A percentile compares a stretch with the other conserved stretches of the same genome.
Evolutionary conservation across 768 basidiomycete species (phyloP).

Genomic region (Collybia nuda): DNA sequence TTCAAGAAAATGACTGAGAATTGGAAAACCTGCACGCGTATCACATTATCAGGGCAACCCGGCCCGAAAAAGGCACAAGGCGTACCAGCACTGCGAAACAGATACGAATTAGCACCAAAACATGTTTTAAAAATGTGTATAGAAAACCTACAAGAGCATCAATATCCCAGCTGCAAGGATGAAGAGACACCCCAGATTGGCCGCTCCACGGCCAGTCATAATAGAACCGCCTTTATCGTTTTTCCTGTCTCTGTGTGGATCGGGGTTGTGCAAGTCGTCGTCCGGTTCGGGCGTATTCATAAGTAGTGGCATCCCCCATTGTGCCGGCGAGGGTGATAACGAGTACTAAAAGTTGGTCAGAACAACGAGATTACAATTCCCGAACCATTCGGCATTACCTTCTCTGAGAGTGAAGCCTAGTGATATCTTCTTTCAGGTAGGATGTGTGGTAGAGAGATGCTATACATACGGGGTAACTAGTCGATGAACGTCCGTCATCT

Average conservation of each 20-base stretch:
- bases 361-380: not conserved
- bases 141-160: slow-evolving; percentile 54
- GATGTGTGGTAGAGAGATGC: not conserved
- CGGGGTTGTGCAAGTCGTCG: slow-evolving; percentile 65
- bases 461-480: slow-evolving; percentile 15
- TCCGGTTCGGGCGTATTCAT: slow-evolving; percentile 53
- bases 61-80: slow-evolving; percentile 1
- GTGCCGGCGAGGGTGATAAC: slow-evolving; percentile 42
- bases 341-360: slow-evolving; percentile 28
- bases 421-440: not conserved
- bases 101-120: slow-evolving; percentile 2
- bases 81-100: slow-evolving; percentile 36
- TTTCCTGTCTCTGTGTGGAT: slow-evolving; percentile 51
- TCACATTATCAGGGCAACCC: slow-evolving; percentile 6
- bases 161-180: slow-evolving; percentile 48
- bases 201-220: slow-evolving; percentile 60
- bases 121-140: not conserved
- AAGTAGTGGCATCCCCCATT: slow-evolving; percentile 46
- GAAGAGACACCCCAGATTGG: slow-evolving; percentile 66
- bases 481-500: not conserved
- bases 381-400: slow-evolving; percentile 17
- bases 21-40: slow-evolving; percentile 41
- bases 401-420: slow-evolving; percentile 29
- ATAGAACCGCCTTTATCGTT: slow-evolving; percentile 59
- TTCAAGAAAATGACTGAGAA: slow-evolving; percentile 44